Evolutionary conservation across 441 rosid genomes (phyloP), one percentile per base, ranked within the genome.

Genomic region (Pelargonium australe): DNA sequence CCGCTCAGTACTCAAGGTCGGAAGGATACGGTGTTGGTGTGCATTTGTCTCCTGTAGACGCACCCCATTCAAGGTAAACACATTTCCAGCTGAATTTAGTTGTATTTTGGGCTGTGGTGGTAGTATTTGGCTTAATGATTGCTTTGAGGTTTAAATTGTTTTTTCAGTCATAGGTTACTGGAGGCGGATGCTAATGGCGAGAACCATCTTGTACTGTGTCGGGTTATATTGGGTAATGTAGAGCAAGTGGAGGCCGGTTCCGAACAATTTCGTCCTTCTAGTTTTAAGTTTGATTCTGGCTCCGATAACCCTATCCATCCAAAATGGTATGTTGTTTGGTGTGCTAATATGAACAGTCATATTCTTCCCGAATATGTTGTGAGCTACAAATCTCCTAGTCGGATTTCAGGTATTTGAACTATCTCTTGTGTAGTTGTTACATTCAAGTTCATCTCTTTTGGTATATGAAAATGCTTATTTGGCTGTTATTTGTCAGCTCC

Each of bases 291-390:
- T 45, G 85, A 86, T 69, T 69, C 82, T 12, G 88, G 86, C 47
- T 70, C 73, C 10, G 87, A 85, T 77, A 77, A 83, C 71, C 80
- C 80, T 20, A 55, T 40, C 13, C 72, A 75, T 71, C 85, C 82
- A 0, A 78, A 68, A 49, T 81, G 78, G 76, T 77, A 71, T 73
- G 72, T 79, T 61, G 78, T 86, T 41, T 84, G 88, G 91, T 40
- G 76, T 34, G 58, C 65, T 34, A 79, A 73, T 60, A 76, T 81
- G 81, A 82, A 73, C 68, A 75, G 63, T 23, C 82, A 78, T 53
- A 73, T 85, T 70, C 69, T 86, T 19, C 91, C 88, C 0, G 86
- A 80, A 77, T 76, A 60, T 71, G 79, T 85, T 72, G 84, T 85
- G 77, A 85, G 83, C 77, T 85, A 74, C 76, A 86, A 71, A 41